Conservation (phyloP, 768 basidiomycete species). For the Kwoniella heveanensis region DNA sequence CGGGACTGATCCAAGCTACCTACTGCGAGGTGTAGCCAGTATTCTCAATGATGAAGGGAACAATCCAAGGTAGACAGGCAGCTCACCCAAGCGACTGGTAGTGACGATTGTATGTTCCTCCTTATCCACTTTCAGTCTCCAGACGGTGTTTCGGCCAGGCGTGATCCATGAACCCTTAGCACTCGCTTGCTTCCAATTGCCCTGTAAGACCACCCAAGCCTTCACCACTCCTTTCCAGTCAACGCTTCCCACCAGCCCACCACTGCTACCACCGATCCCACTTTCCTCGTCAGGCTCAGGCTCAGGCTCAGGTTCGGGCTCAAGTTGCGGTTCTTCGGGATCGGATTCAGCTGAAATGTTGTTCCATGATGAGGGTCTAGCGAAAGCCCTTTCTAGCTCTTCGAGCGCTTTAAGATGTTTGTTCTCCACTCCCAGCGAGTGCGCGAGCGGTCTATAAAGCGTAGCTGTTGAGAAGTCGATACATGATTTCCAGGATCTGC, state of each 20-base stretch:
- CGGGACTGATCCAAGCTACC: not conserved
- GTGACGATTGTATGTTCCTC: conserved; percentile 30
- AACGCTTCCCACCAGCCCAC: conserved; percentile 1
- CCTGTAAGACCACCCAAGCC: conserved; percentile 17
- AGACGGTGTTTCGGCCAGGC: conserved; percentile 26
- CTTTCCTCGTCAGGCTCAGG: not conserved
- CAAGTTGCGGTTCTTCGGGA: conserved; percentile 6
- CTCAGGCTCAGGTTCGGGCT: conserved; percentile 1
- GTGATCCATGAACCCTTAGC: conserved; percentile 29
- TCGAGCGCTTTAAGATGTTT: not conserved
- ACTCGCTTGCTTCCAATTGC: conserved; percentile 34
- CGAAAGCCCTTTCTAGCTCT: not conserved
- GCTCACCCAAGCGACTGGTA: conserved; percentile 34
- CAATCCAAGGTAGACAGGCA: not conserved
- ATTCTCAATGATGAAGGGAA: too few relatives aligned
- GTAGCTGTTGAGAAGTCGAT: conserved; percentile 8
- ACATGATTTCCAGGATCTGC: conserved; percentile 21
- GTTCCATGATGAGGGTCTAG: not conserved
- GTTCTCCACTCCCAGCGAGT: conserved; percentile 9
- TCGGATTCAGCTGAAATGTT: not conserved
- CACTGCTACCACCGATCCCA: too few relatives aligned
- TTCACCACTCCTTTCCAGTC: conserved; percentile 33
- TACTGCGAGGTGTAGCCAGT: too few relatives aligned
- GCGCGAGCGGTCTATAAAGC: conserved; percentile 28
- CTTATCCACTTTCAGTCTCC: conserved; percentile 42